Base-by-base conservation (phyloP, 345 rosid species). In the Populus simonii region DNA sequence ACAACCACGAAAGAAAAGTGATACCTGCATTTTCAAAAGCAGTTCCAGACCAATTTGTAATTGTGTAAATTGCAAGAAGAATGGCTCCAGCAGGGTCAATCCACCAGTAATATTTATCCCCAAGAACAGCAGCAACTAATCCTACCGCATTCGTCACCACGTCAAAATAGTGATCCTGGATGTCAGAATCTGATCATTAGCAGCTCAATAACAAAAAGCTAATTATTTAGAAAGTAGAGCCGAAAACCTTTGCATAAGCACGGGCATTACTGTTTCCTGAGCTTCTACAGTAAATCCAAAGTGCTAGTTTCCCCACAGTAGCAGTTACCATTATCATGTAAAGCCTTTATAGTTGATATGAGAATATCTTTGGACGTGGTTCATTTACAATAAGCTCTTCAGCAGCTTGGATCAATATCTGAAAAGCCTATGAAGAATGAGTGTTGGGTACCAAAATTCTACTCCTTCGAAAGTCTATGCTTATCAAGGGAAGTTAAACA, bases 1-100 rank as follows among this genome's bases (percentile, higher is more conserved):
- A 57, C 36, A 38, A 23, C 22, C 29, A 51, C 17, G 55, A 49
- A 22, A 5, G 38, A 41, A 57, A 66, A 66, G 66, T 36, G 1
- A 27, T 82, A 91, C 97, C 92, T 76, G 99, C 94, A 79, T 93
- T 96, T 84, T 96, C 99, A 84, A 90, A 78, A 66, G 93, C 99
- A 12, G 99, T 92, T 39, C 82, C 89, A 2, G 98, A 93, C 98
- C 99, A 95, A 74, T 92, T 92, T 72, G 82, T 8, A 39, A 95
- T 95, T n/a, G 94, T 95, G 80, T 95, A 95, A 10, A 95, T 68
- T 47, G 97, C 98, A 65, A 93, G 93, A 47, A 87, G 74, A 45
- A 92, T 89, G 23, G 98, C 98, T 73, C 97, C 98, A 29, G 79
- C 81, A 3, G 99, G 97, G 72, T 95, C 99, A 18, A 95, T 90